A percentile compares a stretch with the other conserved stretches of the same genome.
Conservation (phyloP, 768 basidiomycete species). For the Piloderma croceum region DNA sequence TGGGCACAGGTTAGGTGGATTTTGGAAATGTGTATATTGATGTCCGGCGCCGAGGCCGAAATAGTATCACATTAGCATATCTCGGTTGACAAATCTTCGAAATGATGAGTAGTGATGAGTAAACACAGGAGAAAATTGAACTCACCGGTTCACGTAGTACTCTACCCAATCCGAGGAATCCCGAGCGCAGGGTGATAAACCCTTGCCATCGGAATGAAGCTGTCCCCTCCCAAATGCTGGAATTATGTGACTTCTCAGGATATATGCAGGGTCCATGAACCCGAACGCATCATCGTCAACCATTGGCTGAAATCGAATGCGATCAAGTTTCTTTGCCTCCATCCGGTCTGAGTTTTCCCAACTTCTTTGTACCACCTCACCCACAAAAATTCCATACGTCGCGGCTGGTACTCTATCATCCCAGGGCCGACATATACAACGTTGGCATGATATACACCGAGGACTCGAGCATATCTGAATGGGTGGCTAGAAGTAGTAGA, state of each 20-base stretch:
- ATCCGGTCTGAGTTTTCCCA: conserved; percentile 3
- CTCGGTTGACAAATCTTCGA: conserved; percentile 9
- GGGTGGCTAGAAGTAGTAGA: conserved; percentile 21
- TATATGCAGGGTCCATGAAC: conserved; percentile 16
- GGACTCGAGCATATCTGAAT: conserved; percentile 31
- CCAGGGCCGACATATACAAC: conserved; percentile 5
- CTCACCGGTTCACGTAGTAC: conserved; percentile 26
- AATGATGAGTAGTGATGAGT: background rate
- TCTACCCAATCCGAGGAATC: conserved; percentile 12
- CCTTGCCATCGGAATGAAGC: background rate
- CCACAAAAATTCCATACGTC: conserved; percentile 23
- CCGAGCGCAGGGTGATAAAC: background rate
- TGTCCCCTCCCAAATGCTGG: conserved; percentile 7
- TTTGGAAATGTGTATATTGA: background rate
- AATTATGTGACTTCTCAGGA: conserved; percentile 15
- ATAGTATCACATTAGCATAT: conserved; percentile 7
- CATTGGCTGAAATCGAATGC: conserved; percentile 10
- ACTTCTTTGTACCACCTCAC: conserved; percentile 22
- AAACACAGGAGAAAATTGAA: background rate
- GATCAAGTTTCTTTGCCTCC: background rate
- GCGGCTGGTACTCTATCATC: conserved; percentile 3
- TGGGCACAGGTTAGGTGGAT: too few species aligned
- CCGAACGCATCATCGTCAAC: conserved; percentile 12
- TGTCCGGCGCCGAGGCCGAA: background rate
- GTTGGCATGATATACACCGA: conserved; percentile 26